These are phyloP conservation scores for Phytopythium helicoides DNA, from an alignment of 352 stramenopile genomes.

Conservation along the genomic window DNA sequence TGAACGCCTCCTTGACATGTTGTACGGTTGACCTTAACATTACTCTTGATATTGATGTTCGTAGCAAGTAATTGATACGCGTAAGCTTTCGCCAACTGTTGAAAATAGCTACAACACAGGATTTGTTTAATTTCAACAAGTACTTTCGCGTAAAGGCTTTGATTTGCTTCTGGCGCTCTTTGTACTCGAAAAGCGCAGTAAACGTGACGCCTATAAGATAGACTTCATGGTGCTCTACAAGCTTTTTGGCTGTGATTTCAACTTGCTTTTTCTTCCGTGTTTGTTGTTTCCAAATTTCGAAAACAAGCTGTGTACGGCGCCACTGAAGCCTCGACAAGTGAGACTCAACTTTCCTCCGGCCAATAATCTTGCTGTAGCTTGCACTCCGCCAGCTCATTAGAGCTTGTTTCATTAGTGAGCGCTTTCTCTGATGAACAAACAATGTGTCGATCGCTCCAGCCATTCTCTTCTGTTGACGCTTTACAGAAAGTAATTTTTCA, in stretches of 20 bases:
- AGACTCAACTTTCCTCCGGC: neutral
- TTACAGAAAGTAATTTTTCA: neutral
- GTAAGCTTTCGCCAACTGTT: constrained; percentile 20
- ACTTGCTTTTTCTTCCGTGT: constrained; percentile 10
- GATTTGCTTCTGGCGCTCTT: constrained; percentile 10
- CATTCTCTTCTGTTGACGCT: neutral
- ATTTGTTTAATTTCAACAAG: constrained; percentile 9
- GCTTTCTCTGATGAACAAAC: neutral
- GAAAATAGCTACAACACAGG: constrained; percentile 7
- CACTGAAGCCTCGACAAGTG: neutral
- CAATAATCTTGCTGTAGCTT: neutral
- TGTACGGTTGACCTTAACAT: constrained; percentile 36
- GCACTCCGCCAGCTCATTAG: neutral
- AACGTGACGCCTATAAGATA: constrained; percentile 19
- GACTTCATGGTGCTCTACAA: constrained; percentile 8
- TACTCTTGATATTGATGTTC: constrained; percentile 29
- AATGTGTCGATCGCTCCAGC: neutral
- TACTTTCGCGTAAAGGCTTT: constrained; percentile 17
- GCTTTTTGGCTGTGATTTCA: constrained; percentile 2
- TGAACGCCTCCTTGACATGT: constrained; percentile 33
- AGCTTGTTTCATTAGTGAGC: neutral
- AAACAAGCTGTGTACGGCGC: neutral
- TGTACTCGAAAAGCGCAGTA: constrained; percentile 14
- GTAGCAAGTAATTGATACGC: constrained; percentile 23
- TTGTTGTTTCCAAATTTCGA: constrained; percentile 1